Percentiles rank a stretch among this genome's conserved stretches.
phyloP scores from a whole-genome alignment of 139 green algal species.

The Penium margaritaceum region DNA sequence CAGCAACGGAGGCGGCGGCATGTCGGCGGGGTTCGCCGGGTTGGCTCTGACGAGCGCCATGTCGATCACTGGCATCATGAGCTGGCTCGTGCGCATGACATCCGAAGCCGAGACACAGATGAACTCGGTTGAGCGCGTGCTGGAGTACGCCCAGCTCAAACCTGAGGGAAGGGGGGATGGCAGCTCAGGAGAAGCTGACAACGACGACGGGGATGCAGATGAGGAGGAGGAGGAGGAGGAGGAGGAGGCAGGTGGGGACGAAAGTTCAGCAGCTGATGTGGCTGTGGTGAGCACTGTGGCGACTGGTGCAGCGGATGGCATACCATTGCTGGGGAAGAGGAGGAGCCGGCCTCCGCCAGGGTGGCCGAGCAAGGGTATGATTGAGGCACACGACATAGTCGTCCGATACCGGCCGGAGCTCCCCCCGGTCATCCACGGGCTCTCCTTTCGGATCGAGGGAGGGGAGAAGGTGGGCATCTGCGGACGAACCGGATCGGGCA shows the following conservation, averaged over 20 bases:
- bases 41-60: conserved; percentile 79
- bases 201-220: too few species aligned
- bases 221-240: too few species aligned
- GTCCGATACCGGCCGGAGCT: conserved; percentile 79
- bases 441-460: conserved; percentile 49
- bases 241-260: too few species aligned
- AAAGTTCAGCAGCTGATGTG: conserved; percentile 13
- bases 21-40: conserved; percentile 61
- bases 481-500: conserved; percentile 66
- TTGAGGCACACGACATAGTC: conserved; percentile 59
- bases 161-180: too few species aligned
- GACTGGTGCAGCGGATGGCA: too few species aligned
- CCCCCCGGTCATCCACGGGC: conserved; percentile 65
- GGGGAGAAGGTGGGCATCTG: conserved; percentile 66
- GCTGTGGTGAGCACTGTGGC: too few species aligned
- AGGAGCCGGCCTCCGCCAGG: conserved; percentile 12
- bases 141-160: conserved; percentile 60
- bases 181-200: too few species aligned
- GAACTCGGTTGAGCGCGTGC: conserved; percentile 85
- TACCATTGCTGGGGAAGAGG: too few species aligned
- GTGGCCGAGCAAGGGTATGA: conserved; percentile 60
- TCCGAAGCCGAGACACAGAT: conserved; percentile 60
- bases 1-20: neutral
- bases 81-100: conserved; percentile 84
- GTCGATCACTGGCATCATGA: conserved; percentile 79